A percentile compares a stretch with the other conserved stretches of the same genome.
These are phyloP conservation scores for Leucaena leucocephala DNA, from an alignment of 306 rosid genomes.

Conservation along the genomic window DNA sequence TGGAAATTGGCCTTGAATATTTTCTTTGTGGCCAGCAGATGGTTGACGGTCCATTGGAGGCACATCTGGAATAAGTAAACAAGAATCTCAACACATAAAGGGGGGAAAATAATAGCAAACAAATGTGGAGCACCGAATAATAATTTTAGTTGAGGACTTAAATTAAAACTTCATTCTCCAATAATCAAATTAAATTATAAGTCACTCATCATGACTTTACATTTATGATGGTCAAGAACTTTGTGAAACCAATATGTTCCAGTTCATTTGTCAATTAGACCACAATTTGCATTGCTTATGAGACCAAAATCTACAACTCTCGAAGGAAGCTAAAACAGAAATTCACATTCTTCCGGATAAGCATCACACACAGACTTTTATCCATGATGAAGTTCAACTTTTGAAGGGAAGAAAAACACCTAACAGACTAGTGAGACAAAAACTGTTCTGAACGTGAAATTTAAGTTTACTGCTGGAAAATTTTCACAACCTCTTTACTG, in stretches of 20 bases:
- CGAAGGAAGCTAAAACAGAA: constrained; percentile 1
- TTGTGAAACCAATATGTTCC: constrained; percentile 1
- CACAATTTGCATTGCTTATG: constrained; percentile 20
- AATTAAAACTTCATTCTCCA: constrained; percentile 11
- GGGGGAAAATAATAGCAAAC: constrained; percentile 2
- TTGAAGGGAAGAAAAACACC: not conserved
- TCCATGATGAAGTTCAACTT: constrained; percentile 4
- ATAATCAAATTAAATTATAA: not conserved
- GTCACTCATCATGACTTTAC: not conserved
- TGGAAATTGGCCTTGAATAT: constrained; percentile 89
- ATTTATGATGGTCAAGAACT: not conserved
- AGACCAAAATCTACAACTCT: constrained; percentile 22
- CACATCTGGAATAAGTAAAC: constrained; percentile 59
- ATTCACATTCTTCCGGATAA: not conserved
- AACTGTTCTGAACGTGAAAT: constrained; percentile 3
- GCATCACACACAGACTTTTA: not conserved
- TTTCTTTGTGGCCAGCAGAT: constrained; percentile 62
- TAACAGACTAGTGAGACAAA: not conserved
- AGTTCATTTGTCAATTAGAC: constrained; percentile 9
- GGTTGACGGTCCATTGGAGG: constrained; percentile 63
- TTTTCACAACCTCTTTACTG: not conserved
- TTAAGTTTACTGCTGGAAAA: not conserved
- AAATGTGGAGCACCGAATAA: constrained; percentile 11
- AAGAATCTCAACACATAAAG: constrained; percentile 36
- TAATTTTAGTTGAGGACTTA: not conserved